Evolutionary conservation across 352 stramenopile genomes (phyloP).

Genomic region (Pythium pectinolyticum): DNA sequence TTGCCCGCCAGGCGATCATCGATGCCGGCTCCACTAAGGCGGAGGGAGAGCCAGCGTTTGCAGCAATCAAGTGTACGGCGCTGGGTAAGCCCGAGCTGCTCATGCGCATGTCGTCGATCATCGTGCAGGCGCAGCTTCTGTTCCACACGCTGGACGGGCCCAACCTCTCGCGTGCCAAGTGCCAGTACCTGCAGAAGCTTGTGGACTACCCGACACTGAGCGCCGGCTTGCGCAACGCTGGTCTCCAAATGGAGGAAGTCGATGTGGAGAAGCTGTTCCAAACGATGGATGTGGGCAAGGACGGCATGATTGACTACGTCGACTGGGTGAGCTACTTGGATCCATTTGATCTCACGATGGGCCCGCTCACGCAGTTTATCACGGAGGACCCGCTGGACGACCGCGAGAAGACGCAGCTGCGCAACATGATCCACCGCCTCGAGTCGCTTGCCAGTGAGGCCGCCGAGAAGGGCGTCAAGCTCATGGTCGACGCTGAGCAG

Average conservation of each 20-base stretch:
- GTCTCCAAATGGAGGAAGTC: slow-evolving; percentile 59
- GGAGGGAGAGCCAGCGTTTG: slow-evolving; percentile 83
- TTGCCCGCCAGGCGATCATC: slow-evolving; percentile 80
- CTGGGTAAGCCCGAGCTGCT: slow-evolving; percentile 95
- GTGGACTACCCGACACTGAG: slow-evolving; percentile 81
- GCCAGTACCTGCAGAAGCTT: slow-evolving; percentile 73
- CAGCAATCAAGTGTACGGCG: slow-evolving; percentile 97
- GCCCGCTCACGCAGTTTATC: slow-evolving; percentile 86
- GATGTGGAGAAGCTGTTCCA: slow-evolving; percentile 67
- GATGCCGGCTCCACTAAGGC: slow-evolving; percentile 51
- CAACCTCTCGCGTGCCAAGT: slow-evolving; percentile 82
- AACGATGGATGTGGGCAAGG: slow-evolving; percentile 61
- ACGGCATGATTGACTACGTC: slow-evolving; percentile 92
- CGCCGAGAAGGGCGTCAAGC: slow-evolving; percentile 74
- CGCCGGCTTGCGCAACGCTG: slow-evolving; percentile 67
- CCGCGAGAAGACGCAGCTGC: slow-evolving; percentile 89
- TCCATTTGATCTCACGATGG: slow-evolving; percentile 89
- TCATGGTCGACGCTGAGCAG: slow-evolving; percentile 99
- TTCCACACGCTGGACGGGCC: slow-evolving; percentile 91
- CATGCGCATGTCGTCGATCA: slow-evolving; percentile 92
- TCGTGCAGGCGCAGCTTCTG: slow-evolving; percentile 90
- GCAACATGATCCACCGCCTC: slow-evolving; percentile 88
- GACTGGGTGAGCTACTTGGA: slow-evolving; percentile 94
- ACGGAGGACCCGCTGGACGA: slow-evolving; percentile 73
- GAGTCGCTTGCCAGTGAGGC: slow-evolving; percentile 76